A percentile compares a stretch with the other conserved stretches of the same genome.
These are phyloP conservation scores for Heliamphora exappendiculata DNA, from an alignment of 148 eudicot species.

Conservation along the genomic window DNA sequence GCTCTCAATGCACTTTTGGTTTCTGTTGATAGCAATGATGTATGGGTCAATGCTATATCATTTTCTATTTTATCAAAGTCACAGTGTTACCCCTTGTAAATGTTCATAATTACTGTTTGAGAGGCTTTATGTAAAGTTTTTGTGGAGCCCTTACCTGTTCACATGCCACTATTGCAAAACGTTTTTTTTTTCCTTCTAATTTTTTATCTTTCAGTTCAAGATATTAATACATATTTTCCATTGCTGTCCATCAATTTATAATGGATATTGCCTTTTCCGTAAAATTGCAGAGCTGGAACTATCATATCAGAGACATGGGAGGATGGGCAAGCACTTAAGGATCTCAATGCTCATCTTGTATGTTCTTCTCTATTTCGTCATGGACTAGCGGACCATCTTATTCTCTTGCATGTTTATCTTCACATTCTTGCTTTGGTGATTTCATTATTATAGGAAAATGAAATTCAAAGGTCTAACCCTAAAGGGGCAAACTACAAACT, in stretches of 20 bases:
- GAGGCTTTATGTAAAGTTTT: neutral
- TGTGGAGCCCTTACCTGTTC: neutral
- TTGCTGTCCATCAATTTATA: neutral
- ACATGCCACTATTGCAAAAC: neutral
- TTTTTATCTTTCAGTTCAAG: neutral
- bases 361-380: slow-evolving; percentile 17
- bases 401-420: neutral
- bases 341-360: slow-evolving; percentile 79
- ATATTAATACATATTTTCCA: neutral
- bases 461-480: no score
- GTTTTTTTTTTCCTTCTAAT: neutral
- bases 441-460: no score
- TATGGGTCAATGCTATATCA: neutral
- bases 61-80: neutral
- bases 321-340: slow-evolving; percentile 92
- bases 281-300: slow-evolving; percentile 76
- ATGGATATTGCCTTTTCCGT: slow-evolving; percentile 8
- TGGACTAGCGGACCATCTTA: neutral
- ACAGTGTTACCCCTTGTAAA: neutral
- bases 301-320: slow-evolving; percentile 99
- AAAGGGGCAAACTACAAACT: no score
- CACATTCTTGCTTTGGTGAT: neutral
- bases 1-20: neutral
- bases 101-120: neutral
- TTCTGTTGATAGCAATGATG: neutral